Evolutionary conservation across 352 stramenopile species (phyloP), one percentile per base, ranked within the genome.

Genomic region (Phytophthora melonis): DNA sequence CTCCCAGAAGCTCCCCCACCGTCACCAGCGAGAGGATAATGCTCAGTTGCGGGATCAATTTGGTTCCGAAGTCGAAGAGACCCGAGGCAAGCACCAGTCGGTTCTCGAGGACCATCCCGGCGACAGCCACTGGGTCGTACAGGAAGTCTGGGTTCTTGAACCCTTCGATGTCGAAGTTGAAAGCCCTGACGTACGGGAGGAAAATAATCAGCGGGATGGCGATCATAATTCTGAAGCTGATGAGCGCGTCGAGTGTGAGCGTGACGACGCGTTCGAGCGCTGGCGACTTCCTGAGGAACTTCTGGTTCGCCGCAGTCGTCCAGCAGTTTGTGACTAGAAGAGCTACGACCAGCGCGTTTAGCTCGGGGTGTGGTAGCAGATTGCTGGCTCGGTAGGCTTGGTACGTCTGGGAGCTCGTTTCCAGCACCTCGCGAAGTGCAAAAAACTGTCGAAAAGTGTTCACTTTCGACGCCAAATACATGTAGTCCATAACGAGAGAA

Each of bases 151-250:
- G 2, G 32, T 68, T 36, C 4, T 62, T 69, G 53, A 73, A 69
- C 52, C n/a, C 9, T 14, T 43, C 11, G 58, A 56, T 43, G 57
- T 21, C 30, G 8, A 72, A 30, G 47, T 76, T 50, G 34, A 79
- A 79, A 0, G 13, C 25, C 32, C 59, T 8, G 21, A 75, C 34
- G 30, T 74, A 74, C 7, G 73, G 73, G 30, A 66, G 9, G 25
- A 77, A 77, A 16, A 77, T 63, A 18, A 66, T 57, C 2, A 72
- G 25, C 3, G 72, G 62, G 13, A 49, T 49, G 6, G 19, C 41
- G 18, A 50, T 50, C 41, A 50, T 50, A 16, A 50, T 50, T 0
- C 45, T 8, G 45, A 53, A 53, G 45, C 45, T 23, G 45, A 53
- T 53, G n/a, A 23, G 41, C 8, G n/a, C 45, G 25, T 53, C 45